Evolutionary conservation across 2,329 filamentous ascomycete species (phyloP), one percentile per base, ranked within the genome.

Genomic region (Aspergillus sp.): DNA sequence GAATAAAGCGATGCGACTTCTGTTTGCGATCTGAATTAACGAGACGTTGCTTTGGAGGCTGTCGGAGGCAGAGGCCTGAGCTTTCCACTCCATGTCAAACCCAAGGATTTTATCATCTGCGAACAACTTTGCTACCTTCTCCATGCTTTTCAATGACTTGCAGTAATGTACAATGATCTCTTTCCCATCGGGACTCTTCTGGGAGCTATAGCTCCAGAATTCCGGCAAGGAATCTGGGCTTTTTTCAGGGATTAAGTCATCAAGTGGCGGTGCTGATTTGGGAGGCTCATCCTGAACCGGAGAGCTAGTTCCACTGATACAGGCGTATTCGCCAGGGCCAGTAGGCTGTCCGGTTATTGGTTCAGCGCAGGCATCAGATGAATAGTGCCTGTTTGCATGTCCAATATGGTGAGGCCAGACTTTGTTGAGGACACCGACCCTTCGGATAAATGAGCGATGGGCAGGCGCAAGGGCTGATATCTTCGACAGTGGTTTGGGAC

Each of bases 1-100:
- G 65, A 96, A 93, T 0, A 97, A 82, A 0, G 83, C 91, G 52
- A 97, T 88, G 14, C 87, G 88, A 62, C 88, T 85, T 49, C 90
- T 85, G 60, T 87, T 90, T 1, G 93, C 91, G 22, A 97, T 74
- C 74, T 97, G 94, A 49, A 97, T 88, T 42, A 97, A 76, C 0
- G 90, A 93, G 6, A 96, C 85, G 61, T 92, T 91, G 54, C 83
- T 80, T 64, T 90, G 88, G 4, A 87, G 76, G 3, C 81, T 80
- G 2, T 81, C 72, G 7, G 64, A 67, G 20, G 72, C 80, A 6
- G 71, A 77, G 0, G 85, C 81, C 6, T 83, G 78, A 1, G 80
- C 64, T 55, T 86, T 82, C 93, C 94, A 97, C 77, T 97, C 94
- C 62, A 97, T 82, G 69, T 97, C 93, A 62, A 97, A 92, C 0